Evolutionary conservation across 768 basidiomycete species (phyloP).

Genomic region (Russula compacta): DNA sequence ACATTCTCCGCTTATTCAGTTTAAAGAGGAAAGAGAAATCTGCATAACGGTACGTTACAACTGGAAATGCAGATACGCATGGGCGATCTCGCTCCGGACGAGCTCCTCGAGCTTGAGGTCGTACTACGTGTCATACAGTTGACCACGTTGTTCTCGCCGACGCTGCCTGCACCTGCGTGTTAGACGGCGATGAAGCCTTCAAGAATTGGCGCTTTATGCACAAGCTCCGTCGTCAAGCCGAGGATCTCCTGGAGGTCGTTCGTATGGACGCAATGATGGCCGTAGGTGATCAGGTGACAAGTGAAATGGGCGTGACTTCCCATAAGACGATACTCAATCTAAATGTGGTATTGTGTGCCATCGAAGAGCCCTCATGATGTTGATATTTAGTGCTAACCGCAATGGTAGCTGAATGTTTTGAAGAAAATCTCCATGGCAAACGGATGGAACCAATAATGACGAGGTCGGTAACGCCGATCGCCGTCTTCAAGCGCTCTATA

Average conservation of each 20-base stretch:
- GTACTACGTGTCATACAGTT: conserved; percentile 93
- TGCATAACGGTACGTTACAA: conserved; percentile 43
- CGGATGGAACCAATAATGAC: no score
- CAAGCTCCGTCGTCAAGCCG: conserved; percentile 59
- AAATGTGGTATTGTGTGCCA: no score
- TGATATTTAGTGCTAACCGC: no score
- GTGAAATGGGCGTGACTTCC: no score
- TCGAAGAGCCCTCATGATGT: no score
- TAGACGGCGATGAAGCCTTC: conserved; percentile 71
- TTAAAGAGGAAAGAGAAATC: neutral
- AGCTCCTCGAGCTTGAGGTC: conserved; percentile 86
- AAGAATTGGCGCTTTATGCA: conserved; percentile 57
- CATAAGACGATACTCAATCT: no score
- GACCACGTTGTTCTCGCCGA: conserved; percentile 83
- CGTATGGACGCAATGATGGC: conserved; percentile 19
- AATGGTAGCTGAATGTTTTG: no score
- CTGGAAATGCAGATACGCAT: conserved; percentile 62
- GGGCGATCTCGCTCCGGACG: conserved; percentile 58
- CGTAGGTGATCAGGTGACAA: neutral
- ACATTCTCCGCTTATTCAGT: no score
- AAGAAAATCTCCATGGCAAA: no score
- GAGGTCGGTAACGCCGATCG: no score
- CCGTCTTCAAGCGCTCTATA: no score
- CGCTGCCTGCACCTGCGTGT: conserved; percentile 38
- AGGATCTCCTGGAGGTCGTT: conserved; percentile 58